Percentiles rank a stretch among this genome's conserved stretches.
Evolutionary conservation across 2,329 filamentous ascomycete species (phyloP).

Genomic region (Ophiostoma piceae): DNA sequence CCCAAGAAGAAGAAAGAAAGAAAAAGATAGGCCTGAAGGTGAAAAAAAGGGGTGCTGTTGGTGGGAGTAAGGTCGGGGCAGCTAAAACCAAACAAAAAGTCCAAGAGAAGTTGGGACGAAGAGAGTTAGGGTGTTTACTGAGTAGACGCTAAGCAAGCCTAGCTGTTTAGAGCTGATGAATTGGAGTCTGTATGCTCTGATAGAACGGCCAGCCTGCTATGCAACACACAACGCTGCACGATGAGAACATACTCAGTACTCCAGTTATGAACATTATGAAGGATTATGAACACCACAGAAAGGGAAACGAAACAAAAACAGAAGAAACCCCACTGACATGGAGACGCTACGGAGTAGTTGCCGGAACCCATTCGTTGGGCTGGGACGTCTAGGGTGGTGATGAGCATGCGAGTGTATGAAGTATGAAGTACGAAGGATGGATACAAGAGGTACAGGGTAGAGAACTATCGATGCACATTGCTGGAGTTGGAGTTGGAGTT

Average conservation of each 20-base stretch:
- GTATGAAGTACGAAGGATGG: background rate
- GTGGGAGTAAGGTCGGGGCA: background rate
- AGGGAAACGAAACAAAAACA: conserved; percentile 14
- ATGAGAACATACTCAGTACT: background rate
- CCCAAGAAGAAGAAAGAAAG: conserved; percentile 16
- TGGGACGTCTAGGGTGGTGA: conserved; percentile 19
- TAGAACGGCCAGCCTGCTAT: too few relatives aligned
- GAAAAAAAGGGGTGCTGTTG: conserved; percentile 9
- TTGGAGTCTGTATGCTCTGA: too few relatives aligned
- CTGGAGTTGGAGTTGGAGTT: background rate
- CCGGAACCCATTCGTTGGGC: conserved; percentile 26
- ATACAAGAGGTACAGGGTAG: background rate
- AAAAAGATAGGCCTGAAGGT: background rate
- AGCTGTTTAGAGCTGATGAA: background rate
- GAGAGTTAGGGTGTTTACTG: background rate
- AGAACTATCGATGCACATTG: too few relatives aligned
- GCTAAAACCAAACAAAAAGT: background rate
- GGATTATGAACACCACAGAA: background rate
- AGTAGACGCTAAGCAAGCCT: background rate
- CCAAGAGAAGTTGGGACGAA: background rate
- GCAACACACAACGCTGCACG: too few relatives aligned
- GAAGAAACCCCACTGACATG: conserved; percentile 15
- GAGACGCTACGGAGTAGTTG: conserved; percentile 22
- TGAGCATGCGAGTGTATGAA: background rate
- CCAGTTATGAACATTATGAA: background rate